Percentiles rank a stretch among this genome's conserved stretches.
phyloP scores from a whole-genome alignment of 208 protist species.

The Borovskyia barvae region DNA sequence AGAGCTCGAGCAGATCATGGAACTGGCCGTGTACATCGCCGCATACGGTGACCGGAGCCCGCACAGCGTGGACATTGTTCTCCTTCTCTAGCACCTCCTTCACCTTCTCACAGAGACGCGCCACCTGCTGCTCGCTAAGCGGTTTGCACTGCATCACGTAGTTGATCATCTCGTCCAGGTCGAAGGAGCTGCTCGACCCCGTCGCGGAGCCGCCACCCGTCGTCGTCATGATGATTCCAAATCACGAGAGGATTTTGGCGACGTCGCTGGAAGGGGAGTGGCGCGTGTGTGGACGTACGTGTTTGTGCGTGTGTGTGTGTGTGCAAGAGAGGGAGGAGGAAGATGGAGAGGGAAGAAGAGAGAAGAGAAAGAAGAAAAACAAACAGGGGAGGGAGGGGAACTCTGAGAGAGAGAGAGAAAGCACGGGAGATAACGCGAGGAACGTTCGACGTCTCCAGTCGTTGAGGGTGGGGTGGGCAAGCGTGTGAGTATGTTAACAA shows the following conservation, averaged over 20 bases:
- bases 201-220: slow-evolving; percentile 17
- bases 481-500: too few species aligned
- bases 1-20: slow-evolving; percentile 98
- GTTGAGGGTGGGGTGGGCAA: too few species aligned
- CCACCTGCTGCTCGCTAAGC: slow-evolving; percentile 85
- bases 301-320: neutral
- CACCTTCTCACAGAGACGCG: slow-evolving; percentile 85
- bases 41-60: slow-evolving; percentile 92
- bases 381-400: neutral
- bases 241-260: too few species aligned
- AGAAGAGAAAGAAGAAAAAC: neutral
- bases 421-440: too few species aligned
- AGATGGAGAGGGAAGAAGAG: neutral
- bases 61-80: slow-evolving; percentile 90
- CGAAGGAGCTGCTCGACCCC: slow-evolving; percentile 46
- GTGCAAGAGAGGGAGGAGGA: too few species aligned
- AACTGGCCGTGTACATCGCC: slow-evolving; percentile 98
- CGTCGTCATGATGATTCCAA: slow-evolving; percentile 26
- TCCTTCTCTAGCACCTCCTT: slow-evolving; percentile 93
- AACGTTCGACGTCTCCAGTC: too few species aligned
- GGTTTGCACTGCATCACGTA: slow-evolving; percentile 88
- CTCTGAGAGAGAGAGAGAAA: too few species aligned
- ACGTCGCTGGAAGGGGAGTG: too few species aligned
- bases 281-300: too few species aligned
- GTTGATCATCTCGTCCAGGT: slow-evolving; percentile 88